Percentiles rank a stretch among this genome's conserved stretches.
These are phyloP conservation scores for Yamadazyma diddensiae DNA, from an alignment of 1,139 yeast species.

Conservation along the genomic window DNA sequence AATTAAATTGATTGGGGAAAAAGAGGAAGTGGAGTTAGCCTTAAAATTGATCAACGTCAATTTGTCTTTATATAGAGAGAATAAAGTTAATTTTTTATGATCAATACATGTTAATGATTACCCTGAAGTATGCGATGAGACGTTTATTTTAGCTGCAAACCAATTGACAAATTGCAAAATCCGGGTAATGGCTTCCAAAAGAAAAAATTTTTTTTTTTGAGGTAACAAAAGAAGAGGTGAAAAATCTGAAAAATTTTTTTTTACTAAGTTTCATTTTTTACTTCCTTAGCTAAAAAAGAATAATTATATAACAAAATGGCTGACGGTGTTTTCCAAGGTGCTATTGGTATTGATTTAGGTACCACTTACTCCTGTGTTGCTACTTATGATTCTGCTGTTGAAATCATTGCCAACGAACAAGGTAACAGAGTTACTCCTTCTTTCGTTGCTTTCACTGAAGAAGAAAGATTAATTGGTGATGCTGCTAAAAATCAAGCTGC, in stretches of 20 bases:
- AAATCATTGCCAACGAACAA: constrained; percentile 56
- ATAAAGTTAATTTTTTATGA: constrained; percentile 4
- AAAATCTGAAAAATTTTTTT: constrained; percentile 17
- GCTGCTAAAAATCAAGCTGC: constrained; percentile 99
- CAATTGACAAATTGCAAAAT: constrained; percentile 1
- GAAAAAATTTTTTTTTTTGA: constrained; percentile 10
- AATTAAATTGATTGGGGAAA: constrained; percentile 15
- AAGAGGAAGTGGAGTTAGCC: constrained; percentile 18
- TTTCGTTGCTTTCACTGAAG: constrained; percentile 94
- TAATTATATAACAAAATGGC: constrained; percentile 52
- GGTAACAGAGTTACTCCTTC: constrained; percentile 87
- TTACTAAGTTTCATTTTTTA: constrained; percentile 14
- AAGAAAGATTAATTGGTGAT: constrained; percentile 98
- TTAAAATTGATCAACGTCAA: constrained; percentile 13
- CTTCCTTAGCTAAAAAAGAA: constrained; percentile 8
- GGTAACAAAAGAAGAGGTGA: constrained; percentile 5
- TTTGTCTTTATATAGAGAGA: constrained; percentile 8
- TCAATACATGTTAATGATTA: no score
- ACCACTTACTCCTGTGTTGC: constrained; percentile 85
- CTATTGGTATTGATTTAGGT: constrained; percentile 84
- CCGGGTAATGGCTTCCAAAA: constrained; percentile 11
- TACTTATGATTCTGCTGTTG: constrained; percentile 72
- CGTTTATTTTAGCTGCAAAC: constrained; percentile 6
- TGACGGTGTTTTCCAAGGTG: constrained; percentile 99
- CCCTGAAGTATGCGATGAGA: no score